Evolutionary conservation across 1,139 yeast genomes (phyloP).

Genomic region (Torulaspora pretoriensis): DNA sequence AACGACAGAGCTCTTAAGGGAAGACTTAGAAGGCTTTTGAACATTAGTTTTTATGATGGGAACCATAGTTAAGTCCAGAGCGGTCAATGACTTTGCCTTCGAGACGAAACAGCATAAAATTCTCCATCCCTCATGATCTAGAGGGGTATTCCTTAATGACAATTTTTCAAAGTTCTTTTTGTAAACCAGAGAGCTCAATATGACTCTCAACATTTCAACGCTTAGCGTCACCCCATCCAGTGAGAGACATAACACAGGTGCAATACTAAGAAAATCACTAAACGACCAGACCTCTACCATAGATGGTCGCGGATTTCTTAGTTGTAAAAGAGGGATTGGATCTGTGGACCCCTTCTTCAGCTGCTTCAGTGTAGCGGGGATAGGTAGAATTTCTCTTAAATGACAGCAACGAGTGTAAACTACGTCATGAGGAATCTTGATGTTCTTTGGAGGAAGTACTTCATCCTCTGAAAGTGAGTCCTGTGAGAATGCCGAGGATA

Average conservation of each 20-base stretch:
- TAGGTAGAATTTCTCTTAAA: constrained; percentile 84
- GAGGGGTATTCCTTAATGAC: constrained; percentile 66
- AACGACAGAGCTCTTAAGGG: constrained; percentile 30
- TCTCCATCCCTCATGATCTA: constrained; percentile 67
- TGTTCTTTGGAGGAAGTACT: constrained; percentile 28
- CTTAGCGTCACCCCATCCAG: constrained; percentile 67
- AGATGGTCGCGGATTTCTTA: constrained; percentile 70
- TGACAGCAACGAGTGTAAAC: constrained; percentile 91
- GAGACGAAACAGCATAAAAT: constrained; percentile 65
- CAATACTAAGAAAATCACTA: constrained; percentile 69
- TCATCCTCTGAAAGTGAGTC: constrained; percentile 26
- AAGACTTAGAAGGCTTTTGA: constrained; percentile 44
- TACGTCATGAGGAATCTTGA: constrained; percentile 51
- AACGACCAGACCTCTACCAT: constrained; percentile 69
- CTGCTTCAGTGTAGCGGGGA: constrained; percentile 85
- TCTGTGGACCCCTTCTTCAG: constrained; percentile 66
- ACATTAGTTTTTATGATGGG: constrained; percentile 57
- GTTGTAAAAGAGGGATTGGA: constrained; percentile 59
- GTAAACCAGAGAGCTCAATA: constrained; percentile 57
- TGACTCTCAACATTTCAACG: constrained; percentile 57
- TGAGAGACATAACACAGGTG: constrained; percentile 64
- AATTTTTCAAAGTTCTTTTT: constrained; percentile 61
- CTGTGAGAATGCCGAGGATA: constrained; percentile 21
- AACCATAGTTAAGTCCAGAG: constrained; percentile 68
- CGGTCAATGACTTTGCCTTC: constrained; percentile 47